phyloP scores from a whole-genome alignment of 106 monocot species.

The Agapanthus africanus region DNA sequence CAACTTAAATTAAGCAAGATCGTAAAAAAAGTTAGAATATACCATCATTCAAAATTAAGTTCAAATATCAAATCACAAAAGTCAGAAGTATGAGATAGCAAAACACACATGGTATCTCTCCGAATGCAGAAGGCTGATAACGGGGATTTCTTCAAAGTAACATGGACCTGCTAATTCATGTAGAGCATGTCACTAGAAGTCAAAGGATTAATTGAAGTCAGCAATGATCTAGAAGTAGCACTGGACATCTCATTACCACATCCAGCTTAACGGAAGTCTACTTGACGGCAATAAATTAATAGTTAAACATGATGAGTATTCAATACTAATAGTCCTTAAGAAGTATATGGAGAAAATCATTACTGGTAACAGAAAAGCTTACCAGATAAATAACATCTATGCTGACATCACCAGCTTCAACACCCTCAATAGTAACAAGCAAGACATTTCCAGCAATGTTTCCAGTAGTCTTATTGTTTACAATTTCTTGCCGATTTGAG shows the following conservation, averaged over 20 bases:
- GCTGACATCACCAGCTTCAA: slow-evolving; percentile 68
- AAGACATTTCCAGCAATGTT: slow-evolving; percentile 68
- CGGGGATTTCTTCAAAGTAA: slow-evolving; percentile 21
- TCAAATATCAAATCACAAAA: slow-evolving; percentile 9
- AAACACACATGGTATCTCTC: slow-evolving; percentile 24
- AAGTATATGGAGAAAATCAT: neutral
- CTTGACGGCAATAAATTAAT: neutral
- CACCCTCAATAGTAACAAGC: slow-evolving; percentile 78
- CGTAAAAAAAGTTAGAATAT: slow-evolving; percentile 12
- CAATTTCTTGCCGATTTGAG: slow-evolving; percentile 79
- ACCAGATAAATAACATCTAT: slow-evolving; percentile 87
- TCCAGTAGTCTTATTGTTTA: slow-evolving; percentile 65
- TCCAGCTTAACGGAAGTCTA: neutral
- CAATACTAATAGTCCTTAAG: neutral
- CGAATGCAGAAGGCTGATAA: slow-evolving; percentile 25
- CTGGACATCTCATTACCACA: neutral
- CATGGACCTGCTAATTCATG: slow-evolving; percentile 31
- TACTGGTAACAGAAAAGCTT: slow-evolving; percentile 12
- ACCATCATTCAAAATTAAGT: slow-evolving; percentile 18
- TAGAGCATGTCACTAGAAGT: slow-evolving; percentile 21
- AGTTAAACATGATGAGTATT: neutral
- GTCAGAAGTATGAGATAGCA: slow-evolving; percentile 13
- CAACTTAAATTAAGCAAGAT: slow-evolving; percentile 25
- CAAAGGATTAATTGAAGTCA: slow-evolving; percentile 7
- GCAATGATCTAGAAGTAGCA: neutral